These are phyloP conservation scores for Plicaturopsis crispa DNA, from an alignment of 768 basidiomycete genomes.

Conservation along the genomic window DNA sequence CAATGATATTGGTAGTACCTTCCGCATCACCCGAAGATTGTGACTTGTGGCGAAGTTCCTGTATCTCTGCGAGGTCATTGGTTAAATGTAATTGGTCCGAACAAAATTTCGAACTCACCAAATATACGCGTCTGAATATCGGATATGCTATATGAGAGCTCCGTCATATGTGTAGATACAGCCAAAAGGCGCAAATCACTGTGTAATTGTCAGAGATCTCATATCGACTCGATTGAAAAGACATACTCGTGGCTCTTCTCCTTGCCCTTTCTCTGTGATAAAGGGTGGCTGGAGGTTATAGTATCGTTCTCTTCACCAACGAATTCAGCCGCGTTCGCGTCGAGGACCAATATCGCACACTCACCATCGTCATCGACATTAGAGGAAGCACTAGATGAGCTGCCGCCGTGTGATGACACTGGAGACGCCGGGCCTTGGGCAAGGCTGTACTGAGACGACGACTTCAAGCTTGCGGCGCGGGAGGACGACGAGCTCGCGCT, in stretches of 20 bases:
- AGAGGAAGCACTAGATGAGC: neutral
- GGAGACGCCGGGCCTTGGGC: neutral
- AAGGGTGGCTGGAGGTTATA: neutral
- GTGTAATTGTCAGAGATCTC: conserved; percentile 1
- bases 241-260: neutral
- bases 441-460: neutral
- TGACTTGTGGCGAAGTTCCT: conserved; percentile 86
- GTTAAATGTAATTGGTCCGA: neutral
- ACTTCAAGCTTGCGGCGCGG: neutral
- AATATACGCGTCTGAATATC: conserved; percentile 91
- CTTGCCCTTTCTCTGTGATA: neutral
- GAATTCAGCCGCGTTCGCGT: neutral
- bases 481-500: neutral
- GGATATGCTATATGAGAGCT: conserved; percentile 78
- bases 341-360: neutral
- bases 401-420: neutral
- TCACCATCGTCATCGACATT: neutral
- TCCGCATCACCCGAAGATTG: conserved; percentile 53
- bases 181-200: conserved; percentile 75
- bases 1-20: conserved; percentile 63
- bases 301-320: neutral
- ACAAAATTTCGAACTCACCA: conserved; percentile 36
- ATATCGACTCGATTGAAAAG: neutral
- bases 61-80: conserved; percentile 64
- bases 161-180: conserved; percentile 80